Base-by-base conservation (phyloP, 306 rosid species). In the Herpetospermum pedunculosum region DNA sequence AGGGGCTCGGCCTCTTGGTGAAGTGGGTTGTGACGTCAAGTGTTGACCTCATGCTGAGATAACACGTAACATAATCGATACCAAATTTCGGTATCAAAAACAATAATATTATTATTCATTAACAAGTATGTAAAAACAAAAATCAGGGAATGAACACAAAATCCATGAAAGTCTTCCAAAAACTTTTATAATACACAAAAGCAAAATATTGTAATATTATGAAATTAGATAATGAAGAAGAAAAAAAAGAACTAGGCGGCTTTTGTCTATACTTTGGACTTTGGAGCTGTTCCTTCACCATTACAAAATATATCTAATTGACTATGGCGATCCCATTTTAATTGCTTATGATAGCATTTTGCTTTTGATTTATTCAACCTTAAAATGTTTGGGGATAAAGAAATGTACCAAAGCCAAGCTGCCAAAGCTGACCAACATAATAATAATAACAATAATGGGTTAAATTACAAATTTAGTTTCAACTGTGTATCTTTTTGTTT, bases 211-310 rank as follows among this genome's bases (percentile, higher is more conserved):
- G 48, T 37, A 37, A 37, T 19, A 63, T 63, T 63, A 63, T 37
- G 70, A 9, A 63, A 63, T 4, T 63, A n/a, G 18, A 37, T n/a
- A n/a, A 32, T 1, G 41, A 5, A 16, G 32, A 32, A 5, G 10
- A 23, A 58, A 58, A 30, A 16, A 9, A 19, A 16, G 10, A n/a
- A 10, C 3, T 35, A 8, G 70, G 70, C 70, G 70, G 70, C 70
- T 63, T 63, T 64, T 67, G 52, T 67, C 72, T 23, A 41, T 41
- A 38, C 70, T 13, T 67, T 41, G 52, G 72, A 38, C 70, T 13
- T 67, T 41, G 52, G 72, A 67, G 72, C 52, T 41, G 16, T 67
- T 19, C 10, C 29, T 64, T n/a, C 16, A 35, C 48, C 21, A 58
- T 28, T 37, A 64, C 18, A 64, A 64, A 37, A 64, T 38, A 65